Conservation (phyloP, 805 yeast species). For the Ascoidea tarda region DNA sequence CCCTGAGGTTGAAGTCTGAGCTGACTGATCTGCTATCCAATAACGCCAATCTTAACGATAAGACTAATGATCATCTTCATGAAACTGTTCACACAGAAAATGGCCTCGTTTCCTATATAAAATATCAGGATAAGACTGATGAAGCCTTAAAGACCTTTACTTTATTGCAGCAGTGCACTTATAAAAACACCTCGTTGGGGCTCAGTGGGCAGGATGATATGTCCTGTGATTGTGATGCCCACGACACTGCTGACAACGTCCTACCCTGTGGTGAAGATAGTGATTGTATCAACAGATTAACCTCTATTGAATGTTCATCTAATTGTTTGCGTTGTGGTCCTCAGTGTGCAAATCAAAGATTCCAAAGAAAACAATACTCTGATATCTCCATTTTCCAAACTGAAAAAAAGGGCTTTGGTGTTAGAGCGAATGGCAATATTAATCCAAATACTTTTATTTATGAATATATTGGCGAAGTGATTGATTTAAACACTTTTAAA, state of each 20-base stretch:
- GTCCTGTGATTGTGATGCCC: constrained; percentile 79
- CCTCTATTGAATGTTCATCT: constrained; percentile 82
- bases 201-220: constrained; percentile 69
- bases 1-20: too few species aligned
- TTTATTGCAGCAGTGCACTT: constrained; percentile 43
- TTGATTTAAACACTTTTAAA: constrained; percentile 66
- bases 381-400: constrained; percentile 72
- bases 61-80: constrained; percentile 1
- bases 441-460: constrained; percentile 60
- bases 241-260: constrained; percentile 22
- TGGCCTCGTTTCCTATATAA: constrained; percentile 7
- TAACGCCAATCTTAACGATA: background rate
- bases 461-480: constrained; percentile 91
- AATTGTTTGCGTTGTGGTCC: constrained; percentile 58
- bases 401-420: constrained; percentile 79
- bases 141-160: constrained; percentile 55
- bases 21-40: background rate
- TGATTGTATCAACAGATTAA: constrained; percentile 83
- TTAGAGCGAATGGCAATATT: constrained; percentile 51
- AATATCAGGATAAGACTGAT: constrained; percentile 41
- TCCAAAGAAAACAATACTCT: constrained; percentile 67
- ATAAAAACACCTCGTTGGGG: constrained; percentile 49
- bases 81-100: background rate
- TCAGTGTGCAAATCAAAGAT: constrained; percentile 76
- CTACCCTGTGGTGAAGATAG: constrained; percentile 76